Base-by-base conservation (phyloP, 2,329 filamentous ascomycete species). In the Neurospora sp. region DNA sequence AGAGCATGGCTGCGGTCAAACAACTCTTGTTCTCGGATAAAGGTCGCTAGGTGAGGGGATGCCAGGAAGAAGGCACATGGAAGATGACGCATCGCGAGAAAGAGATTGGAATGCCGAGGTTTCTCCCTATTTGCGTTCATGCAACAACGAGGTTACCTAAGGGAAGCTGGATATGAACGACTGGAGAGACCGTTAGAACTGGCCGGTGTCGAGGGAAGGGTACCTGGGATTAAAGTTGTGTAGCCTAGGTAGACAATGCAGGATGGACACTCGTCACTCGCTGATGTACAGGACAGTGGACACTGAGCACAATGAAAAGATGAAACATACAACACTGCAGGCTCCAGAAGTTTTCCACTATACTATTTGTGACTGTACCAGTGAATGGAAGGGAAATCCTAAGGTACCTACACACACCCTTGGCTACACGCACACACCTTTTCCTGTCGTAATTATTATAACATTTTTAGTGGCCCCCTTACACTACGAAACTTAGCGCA, bases 141-240 rank as follows among this genome's bases (percentile, higher is more conserved):
- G 17, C 3, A 43, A 10, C 17, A 4, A 43, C 1, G 17, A 43
- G 28, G 28, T 33, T 33, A 33, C 28, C 28, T 33, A 33, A 33
- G 5, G 40, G 8, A n/a, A 3, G 6, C 2, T 43, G 8, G 8
- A 6, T 4, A 19, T 43, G 8, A 8, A 43, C 8, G 41, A 46
- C 1, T 6, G 1, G 2, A 5, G n/a, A 11, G 3, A 0, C 2
- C 2, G n/a, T 19, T 19, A 46, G 4, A 11, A 2, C 8, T 19
- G 4, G 8, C 8, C 11, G 4, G 8, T 11, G n/a, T 19, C 5
- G n/a, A 43, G 41, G 41, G 17, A 46, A 19, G 2, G 1, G 4
- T n/a, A 43, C 4, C 11, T 19, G n/a, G 4, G 8, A 17, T 43
- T 43, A 3, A 10, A 43, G 2, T 2, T 4, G 41, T 10, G 17